These are phyloP conservation scores for Rhododendron ovatum DNA, from an alignment of 148 eudicot species.

Conservation along the genomic window DNA sequence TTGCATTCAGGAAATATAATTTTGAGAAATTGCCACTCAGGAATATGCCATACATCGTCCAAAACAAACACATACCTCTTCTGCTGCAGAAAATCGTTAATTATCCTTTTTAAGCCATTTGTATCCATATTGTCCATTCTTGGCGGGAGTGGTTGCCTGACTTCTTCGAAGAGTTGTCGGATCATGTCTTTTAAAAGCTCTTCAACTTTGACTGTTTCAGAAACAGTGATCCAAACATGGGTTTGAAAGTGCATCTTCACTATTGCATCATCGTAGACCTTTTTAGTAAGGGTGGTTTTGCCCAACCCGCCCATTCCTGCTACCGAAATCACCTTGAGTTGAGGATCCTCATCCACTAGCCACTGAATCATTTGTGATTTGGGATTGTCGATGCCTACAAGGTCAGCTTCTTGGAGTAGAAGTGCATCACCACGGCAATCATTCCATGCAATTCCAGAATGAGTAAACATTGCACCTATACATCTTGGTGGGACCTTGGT, in stretches of 20 bases:
- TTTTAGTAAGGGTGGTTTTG: not conserved
- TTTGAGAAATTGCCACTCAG: conserved; percentile 7
- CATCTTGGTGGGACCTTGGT: too few species aligned
- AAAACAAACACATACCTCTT: conserved; percentile 1
- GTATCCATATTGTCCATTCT: not conserved
- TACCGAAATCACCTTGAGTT: conserved; percentile 8
- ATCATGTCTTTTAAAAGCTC: not conserved
- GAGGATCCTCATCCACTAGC: not conserved
- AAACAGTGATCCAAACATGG: not conserved
- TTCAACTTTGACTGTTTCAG: not conserved
- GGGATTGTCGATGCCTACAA: not conserved
- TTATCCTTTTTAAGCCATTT: not conserved
- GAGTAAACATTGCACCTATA: too few species aligned
- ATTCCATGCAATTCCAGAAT: not conserved
- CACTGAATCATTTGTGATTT: not conserved
- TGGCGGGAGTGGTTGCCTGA: not conserved
- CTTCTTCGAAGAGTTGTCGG: not conserved
- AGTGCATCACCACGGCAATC: conserved; percentile 14
- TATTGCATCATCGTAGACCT: not conserved
- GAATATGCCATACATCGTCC: conserved; percentile 7
- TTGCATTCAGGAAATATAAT: conserved; percentile 9
- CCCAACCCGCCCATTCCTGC: conserved; percentile 4
- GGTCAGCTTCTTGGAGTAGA: conserved; percentile 12
- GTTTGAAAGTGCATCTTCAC: not conserved
- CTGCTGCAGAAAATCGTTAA: not conserved